Conservation (phyloP, 1,139 yeast species). For the Kodamaea sp. region DNA sequence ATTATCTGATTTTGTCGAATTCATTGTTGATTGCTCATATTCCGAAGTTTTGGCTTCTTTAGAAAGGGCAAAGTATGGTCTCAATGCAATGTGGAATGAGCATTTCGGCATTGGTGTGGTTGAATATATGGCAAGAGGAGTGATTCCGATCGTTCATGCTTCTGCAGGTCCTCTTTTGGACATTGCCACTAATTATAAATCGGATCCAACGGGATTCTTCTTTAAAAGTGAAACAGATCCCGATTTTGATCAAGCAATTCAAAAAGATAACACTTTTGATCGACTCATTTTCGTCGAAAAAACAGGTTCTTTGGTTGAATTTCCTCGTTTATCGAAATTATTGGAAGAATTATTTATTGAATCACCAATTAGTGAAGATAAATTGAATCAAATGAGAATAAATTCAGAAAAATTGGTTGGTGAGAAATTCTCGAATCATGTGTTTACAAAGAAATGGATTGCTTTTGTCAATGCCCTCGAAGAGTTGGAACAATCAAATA, state of each 20-base stretch:
- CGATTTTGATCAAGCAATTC: conserved; percentile 53
- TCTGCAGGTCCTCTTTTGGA: conserved; percentile 93
- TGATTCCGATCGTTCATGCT: conserved; percentile 86
- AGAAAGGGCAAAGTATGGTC: conserved; percentile 64
- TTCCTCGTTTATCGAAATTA: conserved; percentile 38
- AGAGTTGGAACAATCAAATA: conserved; percentile 34
- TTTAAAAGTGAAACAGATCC: conserved; percentile 54
- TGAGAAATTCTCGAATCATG: conserved; percentile 64
- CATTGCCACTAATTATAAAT: conserved; percentile 48
- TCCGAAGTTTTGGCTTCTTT: conserved; percentile 54
- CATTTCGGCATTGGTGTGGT: conserved; percentile 98
- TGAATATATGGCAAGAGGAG: conserved; percentile 84
- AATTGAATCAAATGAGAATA: conserved; percentile 43
- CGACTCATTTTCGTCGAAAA: neutral
- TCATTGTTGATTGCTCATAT: conserved; percentile 76
- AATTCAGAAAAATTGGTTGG: conserved; percentile 51
- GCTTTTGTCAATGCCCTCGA: conserved; percentile 37
- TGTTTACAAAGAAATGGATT: conserved; percentile 61
- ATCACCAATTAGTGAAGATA: conserved; percentile 33
- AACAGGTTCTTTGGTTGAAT: conserved; percentile 15
- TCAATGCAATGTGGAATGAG: conserved; percentile 99
- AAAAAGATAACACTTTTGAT: conserved; percentile 12
- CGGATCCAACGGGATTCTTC: conserved; percentile 58
- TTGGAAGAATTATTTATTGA: conserved; percentile 38
- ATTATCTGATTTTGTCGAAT: conserved; percentile 51